Evolutionary conservation across 192 early-diverging fungal genomes (phyloP), one percentile per base, ranked within the genome.

Genomic region (Haplosporangium gracile): DNA sequence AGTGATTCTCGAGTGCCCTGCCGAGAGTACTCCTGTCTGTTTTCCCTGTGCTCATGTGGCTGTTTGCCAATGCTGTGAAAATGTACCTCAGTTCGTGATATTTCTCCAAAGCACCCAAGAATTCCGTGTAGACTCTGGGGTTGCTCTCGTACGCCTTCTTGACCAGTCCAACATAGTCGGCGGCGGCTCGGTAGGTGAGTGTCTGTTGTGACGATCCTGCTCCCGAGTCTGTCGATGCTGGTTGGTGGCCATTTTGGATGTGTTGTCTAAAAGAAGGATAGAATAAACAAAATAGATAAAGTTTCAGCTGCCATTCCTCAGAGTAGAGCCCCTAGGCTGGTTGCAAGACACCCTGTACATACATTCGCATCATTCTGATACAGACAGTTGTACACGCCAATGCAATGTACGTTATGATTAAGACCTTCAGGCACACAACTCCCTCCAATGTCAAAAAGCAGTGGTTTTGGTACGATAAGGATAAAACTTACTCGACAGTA

Each of bases 91-190:
- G 10, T 39, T 53, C 73, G 65, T 81, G 84, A 34, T 86, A 86
- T 81, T 86, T 57, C 79, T 81, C 84, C 63, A 86, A 43, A 20
- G 75, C 79, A 2, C 70, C 34, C 34, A 86, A 26, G 63, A 86
- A 86, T 53, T 86, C 79, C 5, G 79, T 81, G 68, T 81, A 86
- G 40, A 86, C 79, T 53, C 51, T 80, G 71, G 84, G 84, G 36
- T 80, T 81, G 71, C 38, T 75, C 34, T 80, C 75, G 38, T 86
- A 86, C 16, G 84, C 84, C 70, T 86, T 86, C n/a, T 78, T 80
- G 57, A 86, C 84, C 22, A 72, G 81, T 9, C 84, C 79, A 39
- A 86, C 75, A 70, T 86, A 86, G 40, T 86, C 84, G 1, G 81
- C 84, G 10, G 79, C 79, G 36, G 68, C 81, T 72, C 79, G 69